Evolutionary conservation across 202 grass and related monocot species (phyloP), one percentile per base, ranked within the genome.

Genomic region (Zoysia matrella): DNA sequence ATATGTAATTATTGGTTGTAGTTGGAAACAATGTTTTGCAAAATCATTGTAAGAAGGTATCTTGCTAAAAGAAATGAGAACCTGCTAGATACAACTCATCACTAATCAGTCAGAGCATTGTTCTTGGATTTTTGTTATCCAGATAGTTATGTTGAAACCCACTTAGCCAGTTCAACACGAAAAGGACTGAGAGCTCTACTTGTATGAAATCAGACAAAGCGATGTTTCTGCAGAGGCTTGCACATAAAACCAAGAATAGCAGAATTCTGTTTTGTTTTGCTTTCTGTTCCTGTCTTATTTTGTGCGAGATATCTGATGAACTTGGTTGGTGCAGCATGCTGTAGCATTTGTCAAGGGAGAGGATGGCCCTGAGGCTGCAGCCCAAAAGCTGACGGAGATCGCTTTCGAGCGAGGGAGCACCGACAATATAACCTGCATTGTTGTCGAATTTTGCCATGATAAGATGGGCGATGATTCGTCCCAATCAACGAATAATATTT

Each of bases 351-450:
- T 91, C 69, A 91, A 76, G 90, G 84, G 64, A 39, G 94, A 86
- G 74, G 89, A 88, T 50, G 83, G 87, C 67, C 79, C 91, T 65
- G 91, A 97, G 48, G 80, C 89, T 73, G 94, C 94, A 47, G 89
- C 91, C 60, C 82, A 85, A 52, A 97, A 97, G 89, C 74, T 97
- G 82, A 88, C 91, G 12, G 91, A 97, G 49, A 92, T 92, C 0
- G 94, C 94, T 39, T 97, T 90, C 64, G 72, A 62, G 16, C 84
- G 91, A 55, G 94, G 91, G 45, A 97, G 94, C 84, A 88, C 89
- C 0, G 94, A 97, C 76, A 97, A 97, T 78, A 88, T 97, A 82
- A 97, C 94, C 74, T 94, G 91, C 76, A 94, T 97, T 79, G 94
- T 97, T 79, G 85, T 97, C 62, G 87, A 89, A 85, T 90, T 97